These are phyloP conservation scores for Leucosporidium scottii DNA, from an alignment of 768 basidiomycete genomes.

Conservation along the genomic window DNA sequence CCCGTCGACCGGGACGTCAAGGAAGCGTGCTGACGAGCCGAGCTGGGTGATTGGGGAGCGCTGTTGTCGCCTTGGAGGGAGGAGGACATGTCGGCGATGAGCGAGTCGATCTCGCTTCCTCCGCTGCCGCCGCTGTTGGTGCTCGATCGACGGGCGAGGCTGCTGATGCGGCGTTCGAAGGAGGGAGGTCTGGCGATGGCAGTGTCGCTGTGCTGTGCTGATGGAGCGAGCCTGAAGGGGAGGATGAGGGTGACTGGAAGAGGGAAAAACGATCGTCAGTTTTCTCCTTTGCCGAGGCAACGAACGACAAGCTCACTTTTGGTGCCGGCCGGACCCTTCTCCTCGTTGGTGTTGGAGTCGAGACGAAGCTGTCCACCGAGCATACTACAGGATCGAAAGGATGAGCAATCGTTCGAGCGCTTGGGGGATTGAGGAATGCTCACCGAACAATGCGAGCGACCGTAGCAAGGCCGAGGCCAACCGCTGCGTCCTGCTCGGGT, in stretches of 20 bases:
- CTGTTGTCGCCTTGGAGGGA: slow-evolving; percentile 37
- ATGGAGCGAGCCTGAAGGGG: slow-evolving; percentile 46
- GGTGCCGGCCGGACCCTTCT: not conserved
- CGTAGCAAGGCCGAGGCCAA: slow-evolving; percentile 69
- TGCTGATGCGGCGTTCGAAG: no score
- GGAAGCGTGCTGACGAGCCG: slow-evolving; percentile 21
- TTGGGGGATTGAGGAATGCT: no score
- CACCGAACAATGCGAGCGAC: slow-evolving; percentile 67
- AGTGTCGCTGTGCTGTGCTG: not conserved
- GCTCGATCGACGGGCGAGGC: not conserved
- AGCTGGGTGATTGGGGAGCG: not conserved
- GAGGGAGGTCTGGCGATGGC: not conserved
- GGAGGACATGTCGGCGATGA: slow-evolving; percentile 42
- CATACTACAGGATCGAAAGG: slow-evolving; percentile 41
- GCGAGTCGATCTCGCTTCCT: slow-evolving; percentile 41
- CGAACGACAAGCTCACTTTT: not conserved
- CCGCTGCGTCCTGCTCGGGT: not conserved
- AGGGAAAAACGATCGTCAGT: no score
- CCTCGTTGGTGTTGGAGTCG: slow-evolving; percentile 60
- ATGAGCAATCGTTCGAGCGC: no score
- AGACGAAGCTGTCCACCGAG: slow-evolving; percentile 71
- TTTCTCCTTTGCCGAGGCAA: no score
- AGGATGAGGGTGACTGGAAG: slow-evolving; percentile 56
- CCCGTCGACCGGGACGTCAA: no score
- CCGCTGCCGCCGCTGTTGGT: not conserved